Base-by-base conservation (phyloP, 768 basidiomycete species). In the Brasilioporus rufonigricans region DNA sequence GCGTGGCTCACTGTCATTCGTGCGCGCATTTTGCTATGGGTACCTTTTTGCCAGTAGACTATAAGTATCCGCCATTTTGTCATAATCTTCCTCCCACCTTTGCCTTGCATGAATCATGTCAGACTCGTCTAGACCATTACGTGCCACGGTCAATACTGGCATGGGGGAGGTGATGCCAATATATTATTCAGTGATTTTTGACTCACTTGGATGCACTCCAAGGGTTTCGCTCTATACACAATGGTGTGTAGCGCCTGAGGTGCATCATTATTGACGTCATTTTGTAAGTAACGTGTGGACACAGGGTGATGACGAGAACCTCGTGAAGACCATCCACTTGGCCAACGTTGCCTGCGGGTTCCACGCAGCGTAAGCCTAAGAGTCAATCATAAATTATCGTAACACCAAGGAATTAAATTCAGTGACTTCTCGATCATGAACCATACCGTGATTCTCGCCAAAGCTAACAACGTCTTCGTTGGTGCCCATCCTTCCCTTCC, bases 321-420 rank as follows among this genome's bases (percentile, higher is more conserved):
- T 83, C 40, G 82, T 82, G 80, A 73, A 77, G 50, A 78, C 76
- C 12, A 81, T 85, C 27, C 80, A 84, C 59, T 70, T 83, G 16
- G 82, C 83, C 0, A 84, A 86, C 55, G 73, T 86, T 16, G 86
- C 86, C 0, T 87, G 85, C 61, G 85, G 86, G 7, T 86, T 85
- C 56, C 86, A 87, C 61, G 85, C 82, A 21, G 82, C 81, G 81
- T 84, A 33, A 56, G 68, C 29, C 39, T 7, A 40, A 24, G 39
- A 35, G 19, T 18, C 21, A 4, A n/a, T 26, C 38, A 4, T 11
- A 6, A 6, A n/a, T 3, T 4, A 9, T 5, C 0, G 3, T 19
- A 7, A 31, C 5, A 8, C 38, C 36, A n/a, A 50, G 19, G 19
- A 26, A 49, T n/a, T 48, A 5, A 18, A n/a, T 39, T 31, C 21